phyloP scores from a whole-genome alignment of 345 rosid genomes.

The Corymbia maculata region DNA sequence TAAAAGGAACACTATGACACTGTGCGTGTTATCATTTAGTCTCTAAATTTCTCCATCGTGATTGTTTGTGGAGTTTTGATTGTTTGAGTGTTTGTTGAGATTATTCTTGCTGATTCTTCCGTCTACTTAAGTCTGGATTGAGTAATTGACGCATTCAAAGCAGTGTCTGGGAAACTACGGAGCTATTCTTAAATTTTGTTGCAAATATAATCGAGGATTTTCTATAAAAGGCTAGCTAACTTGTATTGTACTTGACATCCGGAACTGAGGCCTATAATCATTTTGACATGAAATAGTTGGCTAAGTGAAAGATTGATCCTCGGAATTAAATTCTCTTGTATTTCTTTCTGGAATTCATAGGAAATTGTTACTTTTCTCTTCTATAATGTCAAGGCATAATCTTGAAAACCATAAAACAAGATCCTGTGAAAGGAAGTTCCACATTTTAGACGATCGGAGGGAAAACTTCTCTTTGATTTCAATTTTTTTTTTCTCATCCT shows the following conservation, averaged over 20 bases:
- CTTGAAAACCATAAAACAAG: not conserved
- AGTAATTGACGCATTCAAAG: not conserved
- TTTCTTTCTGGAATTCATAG: not conserved
- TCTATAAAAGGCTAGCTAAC: no score
- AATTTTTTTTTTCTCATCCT: no score
- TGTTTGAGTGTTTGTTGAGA: not conserved
- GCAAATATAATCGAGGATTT: not conserved
- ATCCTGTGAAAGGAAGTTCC: not conserved
- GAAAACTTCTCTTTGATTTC: no score
- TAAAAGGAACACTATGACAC: slow-evolving; percentile 61
- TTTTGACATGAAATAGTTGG: not conserved
- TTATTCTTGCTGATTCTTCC: no score
- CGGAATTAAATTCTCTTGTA: not conserved
- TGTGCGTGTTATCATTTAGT: not conserved
- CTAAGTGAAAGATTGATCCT: not conserved
- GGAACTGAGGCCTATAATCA: not conserved
- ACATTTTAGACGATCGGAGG: no score
- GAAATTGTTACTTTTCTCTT: not conserved
- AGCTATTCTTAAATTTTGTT: not conserved
- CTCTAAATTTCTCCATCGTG: not conserved
- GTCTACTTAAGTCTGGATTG: not conserved
- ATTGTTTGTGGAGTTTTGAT: not conserved
- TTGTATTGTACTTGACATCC: not conserved
- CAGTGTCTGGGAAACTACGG: not conserved
- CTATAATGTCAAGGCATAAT: not conserved